Base-by-base conservation (phyloP, 495 filamentous ascomycete genomes). In the Xylaria acuta region DNA sequence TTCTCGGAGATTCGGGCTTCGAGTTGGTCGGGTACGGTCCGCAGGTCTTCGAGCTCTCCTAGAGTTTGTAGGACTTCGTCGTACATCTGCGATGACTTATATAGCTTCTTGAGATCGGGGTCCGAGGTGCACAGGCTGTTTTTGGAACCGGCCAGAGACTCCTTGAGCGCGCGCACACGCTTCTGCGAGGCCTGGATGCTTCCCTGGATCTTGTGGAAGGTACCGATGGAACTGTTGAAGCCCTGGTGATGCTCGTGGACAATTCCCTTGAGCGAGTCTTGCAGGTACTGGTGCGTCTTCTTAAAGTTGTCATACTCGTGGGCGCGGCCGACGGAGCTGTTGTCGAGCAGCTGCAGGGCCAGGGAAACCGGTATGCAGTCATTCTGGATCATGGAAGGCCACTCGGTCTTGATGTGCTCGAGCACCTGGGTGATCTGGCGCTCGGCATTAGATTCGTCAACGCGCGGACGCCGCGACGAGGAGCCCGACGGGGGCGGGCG, bases 201-300 rank as follows among this genome's bases (percentile, higher is more conserved):
- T 7, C 91, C 87, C 79, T 98, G 96, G 70, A 99, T 98, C 82
- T 95, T 97, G 82, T 99, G 97, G 76, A 97, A 99, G 20, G 95
- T 97, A 79, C 96, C 97, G 69, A 99, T 98, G 51, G 94, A 97
- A 82, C 94, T 98, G 79, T 98, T 99, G 86, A 99, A 99, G 40
- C 94, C 96, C 81, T 99, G 96, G 75, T 98, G 95, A 78, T 99
- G 95, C 82, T 98, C 95, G 81, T 99, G 97, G 63, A 99, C 96
- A 78, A 99, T 97, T 59, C 91, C 90, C 81, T 97, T 97, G 70
- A 99, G 84, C 3, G 97, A 94, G 76, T 90, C 90, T 78, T 99
- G 96, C 27, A 99, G 88, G 75, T 94, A 90, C 74, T 89, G 83
- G 78, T 97, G 93, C 65, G 93, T 93, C 53, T 90, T 85, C 75